Evolutionary conservation across 306 rosid species (phyloP).

Genomic region (Bauhinia variegata): DNA sequence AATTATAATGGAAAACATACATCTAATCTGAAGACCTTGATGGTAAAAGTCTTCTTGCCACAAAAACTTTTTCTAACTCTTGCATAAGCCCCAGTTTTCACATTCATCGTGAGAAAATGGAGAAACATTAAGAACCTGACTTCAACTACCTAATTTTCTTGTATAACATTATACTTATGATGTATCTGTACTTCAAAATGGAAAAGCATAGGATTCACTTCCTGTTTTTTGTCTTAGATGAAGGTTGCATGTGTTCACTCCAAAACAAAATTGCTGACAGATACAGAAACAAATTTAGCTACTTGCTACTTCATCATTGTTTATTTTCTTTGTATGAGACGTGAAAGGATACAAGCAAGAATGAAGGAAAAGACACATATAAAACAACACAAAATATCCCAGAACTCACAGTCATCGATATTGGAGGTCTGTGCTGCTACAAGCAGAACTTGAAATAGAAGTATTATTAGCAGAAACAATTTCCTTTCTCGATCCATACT

Average conservation of each 20-base stretch:
- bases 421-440: constrained; percentile 42
- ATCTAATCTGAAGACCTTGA: constrained; percentile 20
- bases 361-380: constrained; percentile 13
- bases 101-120: constrained; percentile 10
- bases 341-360: constrained; percentile 25
- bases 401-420: constrained; percentile 50
- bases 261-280: not conserved
- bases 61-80: constrained; percentile 25
- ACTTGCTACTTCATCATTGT: not conserved
- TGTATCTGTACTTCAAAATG: not conserved
- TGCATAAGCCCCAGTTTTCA: constrained; percentile 22
- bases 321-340: constrained; percentile 16
- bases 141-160: constrained; percentile 8
- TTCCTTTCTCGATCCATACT: constrained; percentile 37
- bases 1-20: constrained; percentile 5
- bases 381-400: constrained; percentile 6
- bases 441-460: constrained; percentile 44
- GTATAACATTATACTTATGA: no score
- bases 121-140: not conserved
- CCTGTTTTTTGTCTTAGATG: no score
- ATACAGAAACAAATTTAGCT: constrained; percentile 7
- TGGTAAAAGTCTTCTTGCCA: not conserved
- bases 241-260: no score
- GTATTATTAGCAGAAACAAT: constrained; percentile 41
- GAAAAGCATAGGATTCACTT: not conserved